Evolutionary conservation across 2,329 filamentous ascomycete genomes (phyloP).

Genomic region (Phialocephala sp.): DNA sequence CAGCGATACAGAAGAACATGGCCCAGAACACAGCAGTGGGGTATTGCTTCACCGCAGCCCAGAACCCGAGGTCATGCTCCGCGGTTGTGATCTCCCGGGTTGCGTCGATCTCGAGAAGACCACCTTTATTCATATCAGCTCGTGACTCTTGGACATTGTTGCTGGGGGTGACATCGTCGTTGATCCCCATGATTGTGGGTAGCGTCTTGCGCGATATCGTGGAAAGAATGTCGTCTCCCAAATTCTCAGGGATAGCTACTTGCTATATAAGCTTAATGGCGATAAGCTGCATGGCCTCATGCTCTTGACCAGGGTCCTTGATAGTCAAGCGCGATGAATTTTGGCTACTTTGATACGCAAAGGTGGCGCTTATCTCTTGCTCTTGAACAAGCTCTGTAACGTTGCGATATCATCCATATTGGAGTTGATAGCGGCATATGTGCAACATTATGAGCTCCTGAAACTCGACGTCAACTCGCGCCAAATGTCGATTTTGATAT

Average conservation of each 20-base stretch:
- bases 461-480: not conserved
- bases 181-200: slow-evolving; percentile 11
- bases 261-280: not conserved
- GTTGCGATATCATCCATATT: not conserved
- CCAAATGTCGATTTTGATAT: not conserved
- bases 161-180: slow-evolving; percentile 10
- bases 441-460: not conserved
- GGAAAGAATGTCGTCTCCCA: not conserved
- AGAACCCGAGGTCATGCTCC: slow-evolving; percentile 34
- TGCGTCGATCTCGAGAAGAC: slow-evolving; percentile 33
- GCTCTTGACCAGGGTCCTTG: slow-evolving; percentile 4
- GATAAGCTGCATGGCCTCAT: slow-evolving; percentile 7
- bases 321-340: not conserved
- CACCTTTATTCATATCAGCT: slow-evolving; percentile 27
- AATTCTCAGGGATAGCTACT: not conserved
- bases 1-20: slow-evolving; percentile 35
- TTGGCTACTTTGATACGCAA: not conserved
- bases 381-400: not conserved
- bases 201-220: not conserved
- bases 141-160: slow-evolving; percentile 2
- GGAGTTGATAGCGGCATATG: not conserved
- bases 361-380: not conserved
- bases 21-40: slow-evolving; percentile 36
- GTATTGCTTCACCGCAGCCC: slow-evolving; percentile 32
- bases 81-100: slow-evolving; percentile 28